Percentiles rank a stretch among this genome's conserved stretches.
Evolutionary conservation across 2,329 filamentous ascomycete genomes (phyloP).

Genomic region (Xylaria sp.): DNA sequence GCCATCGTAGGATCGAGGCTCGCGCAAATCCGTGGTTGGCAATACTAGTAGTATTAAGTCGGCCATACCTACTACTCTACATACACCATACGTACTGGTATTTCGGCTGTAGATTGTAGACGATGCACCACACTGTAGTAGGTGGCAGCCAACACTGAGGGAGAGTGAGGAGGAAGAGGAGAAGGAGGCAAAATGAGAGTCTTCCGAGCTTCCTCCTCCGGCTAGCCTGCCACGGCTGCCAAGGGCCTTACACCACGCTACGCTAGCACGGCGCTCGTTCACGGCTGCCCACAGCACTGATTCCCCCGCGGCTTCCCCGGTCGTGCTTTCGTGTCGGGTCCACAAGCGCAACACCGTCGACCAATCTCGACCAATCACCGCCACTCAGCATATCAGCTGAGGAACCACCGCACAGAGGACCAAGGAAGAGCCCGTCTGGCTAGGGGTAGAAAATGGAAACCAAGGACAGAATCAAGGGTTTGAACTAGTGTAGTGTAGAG

Average conservation of each 20-base stretch:
- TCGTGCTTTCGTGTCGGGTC: constrained; percentile 2
- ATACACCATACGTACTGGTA: too few relatives aligned
- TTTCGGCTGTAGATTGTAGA: too few relatives aligned
- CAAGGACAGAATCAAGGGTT: background rate
- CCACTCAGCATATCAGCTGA: constrained; percentile 11
- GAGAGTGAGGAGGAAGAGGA: background rate
- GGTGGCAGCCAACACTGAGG: background rate
- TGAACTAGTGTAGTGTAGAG: background rate
- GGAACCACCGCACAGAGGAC: too few relatives aligned
- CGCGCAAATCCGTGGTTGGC: background rate
- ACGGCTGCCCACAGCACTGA: too few relatives aligned
- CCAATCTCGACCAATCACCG: constrained; percentile 2
- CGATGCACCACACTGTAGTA: too few relatives aligned
- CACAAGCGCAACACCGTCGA: background rate
- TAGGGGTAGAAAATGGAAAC: too few relatives aligned
- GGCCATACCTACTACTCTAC: background rate
- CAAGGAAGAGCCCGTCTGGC: too few relatives aligned
- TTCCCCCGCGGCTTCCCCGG: background rate
- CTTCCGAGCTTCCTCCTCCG: constrained; percentile 13
- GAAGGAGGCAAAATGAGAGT: background rate
- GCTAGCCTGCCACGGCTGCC: constrained; percentile 15
- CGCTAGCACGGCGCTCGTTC: too few relatives aligned
- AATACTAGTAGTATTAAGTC: too few relatives aligned
- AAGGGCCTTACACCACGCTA: background rate
- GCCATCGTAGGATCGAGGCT: background rate